phyloP scores from a whole-genome alignment of 1,284 basidiomycete genomes.

The Golubevia sp. region DNA sequence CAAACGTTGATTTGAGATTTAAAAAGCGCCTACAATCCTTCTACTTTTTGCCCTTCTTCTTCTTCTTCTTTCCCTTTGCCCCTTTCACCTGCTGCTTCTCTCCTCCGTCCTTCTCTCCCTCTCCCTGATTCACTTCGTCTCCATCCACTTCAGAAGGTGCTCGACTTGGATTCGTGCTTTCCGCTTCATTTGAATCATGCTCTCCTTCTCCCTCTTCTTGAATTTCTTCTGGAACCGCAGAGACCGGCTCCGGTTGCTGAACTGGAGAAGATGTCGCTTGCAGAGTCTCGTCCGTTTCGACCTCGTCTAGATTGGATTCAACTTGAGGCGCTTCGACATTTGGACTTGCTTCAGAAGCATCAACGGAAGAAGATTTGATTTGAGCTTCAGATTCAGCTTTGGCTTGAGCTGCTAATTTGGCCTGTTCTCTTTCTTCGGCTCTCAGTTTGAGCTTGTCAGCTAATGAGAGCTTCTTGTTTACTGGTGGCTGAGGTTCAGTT shows the following conservation, averaged over 20 bases:
- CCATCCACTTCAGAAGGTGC: background rate
- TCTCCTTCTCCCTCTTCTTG: background rate
- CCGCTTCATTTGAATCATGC: background rate
- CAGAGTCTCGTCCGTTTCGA: background rate
- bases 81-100: background rate
- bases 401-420: background rate
- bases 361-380: background rate
- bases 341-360: background rate
- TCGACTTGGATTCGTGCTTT: background rate
- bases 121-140: too few relatives aligned
- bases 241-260: background rate
- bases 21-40: too few relatives aligned
- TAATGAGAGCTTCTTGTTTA: background rate
- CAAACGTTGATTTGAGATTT: too few relatives aligned
- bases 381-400: background rate
- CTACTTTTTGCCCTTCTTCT: background rate
- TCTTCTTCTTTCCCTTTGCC: background rate
- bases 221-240: background rate
- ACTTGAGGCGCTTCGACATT: background rate
- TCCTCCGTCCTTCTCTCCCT: background rate
- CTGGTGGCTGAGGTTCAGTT: too few relatives aligned
- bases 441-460: background rate
- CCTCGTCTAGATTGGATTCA: background rate
- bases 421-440: background rate
- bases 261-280: background rate